Base-by-base conservation (phyloP, 805 yeast genomes). In the Tetrapisispora namnaoensis region DNA sequence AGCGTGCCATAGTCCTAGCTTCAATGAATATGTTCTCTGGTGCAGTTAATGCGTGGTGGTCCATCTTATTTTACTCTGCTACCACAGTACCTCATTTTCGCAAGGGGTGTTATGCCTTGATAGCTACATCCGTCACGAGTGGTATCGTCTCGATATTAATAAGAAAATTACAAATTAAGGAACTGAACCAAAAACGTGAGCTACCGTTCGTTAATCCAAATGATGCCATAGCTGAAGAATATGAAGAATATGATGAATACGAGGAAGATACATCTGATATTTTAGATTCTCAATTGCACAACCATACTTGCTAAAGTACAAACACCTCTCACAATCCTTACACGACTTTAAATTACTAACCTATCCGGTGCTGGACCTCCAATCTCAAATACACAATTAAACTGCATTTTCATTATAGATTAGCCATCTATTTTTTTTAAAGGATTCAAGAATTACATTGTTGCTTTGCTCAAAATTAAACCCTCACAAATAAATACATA, bases 11-110 rank as follows among this genome's bases (percentile, higher is more conserved):
- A 43, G 82, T 79, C 1, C 65, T 81, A 44, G 86, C 82, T 0
- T 77, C 82, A 0, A 79, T 79, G 83, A 79, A 79, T 60, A 78
- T 78, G 81, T 77, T 78, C 60, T 74, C 79, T 28, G 74, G 77
- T 55, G 80, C 82, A 2, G 78, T 79, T 9, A 79, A 78, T 58
- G 81, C 83, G 2, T 79, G 83, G 83, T 79, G 83, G 82, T 70
- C 78, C 1, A 51, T 80, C 17, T 44, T 79, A 2, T 77, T 80
- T 55, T 80, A 70, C 53, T 62, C 72, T 24, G 82, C 83, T 1
- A 63, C 71, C 5, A 70, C 72, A 39, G 82, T 71, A 1, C 83
- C 83, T 1, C 61, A 66, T 42, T 78, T 74, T 51, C 66, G 62
- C 46, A 73, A 71, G 42, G 84, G 83, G 17, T 73, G 78, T 48